A percentile compares a stretch with the other conserved stretches of the same genome.
phyloP scores from a whole-genome alignment of 2,329 filamentous ascomycete species.

The Botrytis elliptica region DNA sequence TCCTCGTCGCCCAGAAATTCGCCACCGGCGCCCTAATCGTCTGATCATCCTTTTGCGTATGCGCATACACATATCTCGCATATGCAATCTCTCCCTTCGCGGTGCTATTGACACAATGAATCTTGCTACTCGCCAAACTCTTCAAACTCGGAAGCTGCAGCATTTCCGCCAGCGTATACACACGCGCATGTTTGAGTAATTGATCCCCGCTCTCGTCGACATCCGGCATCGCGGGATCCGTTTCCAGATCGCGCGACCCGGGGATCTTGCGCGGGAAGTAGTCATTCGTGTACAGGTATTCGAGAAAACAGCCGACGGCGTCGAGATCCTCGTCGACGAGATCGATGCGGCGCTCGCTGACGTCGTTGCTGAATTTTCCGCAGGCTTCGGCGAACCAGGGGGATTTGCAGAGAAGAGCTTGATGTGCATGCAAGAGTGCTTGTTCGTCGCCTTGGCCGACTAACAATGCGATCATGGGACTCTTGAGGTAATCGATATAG shows the following conservation, averaged over 20 bases:
- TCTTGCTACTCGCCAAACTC: constrained; percentile 79
- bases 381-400: constrained; percentile 70
- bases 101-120: constrained; percentile 85
- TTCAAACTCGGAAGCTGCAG: constrained; percentile 68
- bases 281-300: constrained; percentile 81
- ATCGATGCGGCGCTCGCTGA: constrained; percentile 65
- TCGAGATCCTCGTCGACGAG: constrained; percentile 68
- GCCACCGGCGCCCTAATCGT: constrained; percentile 79
- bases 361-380: constrained; percentile 58
- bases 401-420: constrained; percentile 70
- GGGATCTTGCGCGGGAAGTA: constrained; percentile 74
- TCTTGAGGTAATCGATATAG: constrained; percentile 62
- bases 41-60: constrained; percentile 66
- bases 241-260: constrained; percentile 66
- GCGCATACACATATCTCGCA: constrained; percentile 83
- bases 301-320: constrained; percentile 74
- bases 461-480: constrained; percentile 67
- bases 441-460: constrained; percentile 60
- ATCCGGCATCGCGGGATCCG: constrained; percentile 61
- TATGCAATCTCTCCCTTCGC: constrained; percentile 89
- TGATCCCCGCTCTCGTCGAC: constrained; percentile 78
- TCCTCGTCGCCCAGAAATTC: constrained; percentile 84
- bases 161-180: constrained; percentile 86
- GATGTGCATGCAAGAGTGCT: constrained; percentile 73
- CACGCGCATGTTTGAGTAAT: constrained; percentile 81